Evolutionary conservation across 805 yeast genomes (phyloP), one percentile per base, ranked within the genome.

Genomic region (Komagataella populi): DNA sequence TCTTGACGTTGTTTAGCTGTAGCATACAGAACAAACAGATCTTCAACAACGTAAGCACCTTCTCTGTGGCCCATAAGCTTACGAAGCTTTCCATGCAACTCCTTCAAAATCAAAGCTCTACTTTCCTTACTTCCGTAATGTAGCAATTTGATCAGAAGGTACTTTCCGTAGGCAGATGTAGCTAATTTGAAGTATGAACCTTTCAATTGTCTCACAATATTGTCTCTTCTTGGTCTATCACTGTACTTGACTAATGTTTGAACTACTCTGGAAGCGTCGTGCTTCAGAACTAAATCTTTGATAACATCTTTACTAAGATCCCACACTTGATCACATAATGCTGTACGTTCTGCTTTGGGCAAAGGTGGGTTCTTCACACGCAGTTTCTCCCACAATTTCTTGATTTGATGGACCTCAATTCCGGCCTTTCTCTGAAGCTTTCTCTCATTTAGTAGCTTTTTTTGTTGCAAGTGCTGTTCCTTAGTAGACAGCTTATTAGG

Each of bases 21-120:
- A 8, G 96, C 80, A 66, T 90, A 91, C 52, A 89, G 77, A 22
- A 87, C 87, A 63, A 74, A 91, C 61, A 87, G 73, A 73, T 91
- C 99, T 69, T 91, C 98, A 57, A 90, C 89, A 45, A 91, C 98
- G 61, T 91, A 89, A 12, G 98, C 98, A 69, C 97, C 99, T 74
- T 91, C 98, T 70, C 86, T 84, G 70, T 91, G 97, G 73, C 95
- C 82, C 93, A 91, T 88, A 53, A 91, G 73, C 68, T 88, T 91
- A 65, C 96, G 77, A 61, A 87, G 78, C 59, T 83, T 83, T 49
- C 99, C 99, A 62, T 89, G 96, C 57, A 91, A 74, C 69, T 89
- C 96, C 61, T 83, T 76, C 52, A 90, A 74, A 52, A 91, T 84
- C 44, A 79, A 58, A 51, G 80, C 84, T 60, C 96, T 77, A 1